Conservation (phyloP, 2,329 filamentous ascomycete genomes). For the Diaporthe citri region DNA sequence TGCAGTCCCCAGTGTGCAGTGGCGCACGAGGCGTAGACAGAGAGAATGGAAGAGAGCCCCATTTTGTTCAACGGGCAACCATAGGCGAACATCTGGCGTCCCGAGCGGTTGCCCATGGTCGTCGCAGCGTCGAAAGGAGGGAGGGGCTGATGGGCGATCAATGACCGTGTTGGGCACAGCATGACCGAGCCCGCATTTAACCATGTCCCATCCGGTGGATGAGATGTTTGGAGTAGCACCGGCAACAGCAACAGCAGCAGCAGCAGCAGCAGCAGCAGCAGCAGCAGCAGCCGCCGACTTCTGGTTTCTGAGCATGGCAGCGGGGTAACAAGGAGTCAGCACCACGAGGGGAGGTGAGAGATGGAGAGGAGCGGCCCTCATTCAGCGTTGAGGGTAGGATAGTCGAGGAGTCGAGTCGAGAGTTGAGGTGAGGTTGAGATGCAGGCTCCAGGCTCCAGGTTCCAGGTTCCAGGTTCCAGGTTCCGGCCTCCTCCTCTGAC, state of each 20-base stretch:
- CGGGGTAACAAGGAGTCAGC: neutral
- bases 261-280: neutral
- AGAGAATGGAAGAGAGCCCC: neutral
- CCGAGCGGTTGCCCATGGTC: neutral
- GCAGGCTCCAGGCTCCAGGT: neutral
- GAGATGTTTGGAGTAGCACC: conserved; percentile 28
- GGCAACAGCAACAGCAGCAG: neutral
- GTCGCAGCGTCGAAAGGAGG: neutral
- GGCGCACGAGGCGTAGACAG: neutral
- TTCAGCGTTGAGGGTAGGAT: neutral
- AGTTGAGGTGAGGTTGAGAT: conserved; percentile 10
- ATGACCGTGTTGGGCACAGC: conserved; percentile 16
- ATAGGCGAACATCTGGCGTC: neutral
- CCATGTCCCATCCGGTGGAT: neutral
- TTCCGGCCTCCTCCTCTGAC: conserved; percentile 14
- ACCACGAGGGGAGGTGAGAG: neutral
- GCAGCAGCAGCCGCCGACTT: neutral
- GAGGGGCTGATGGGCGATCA: conserved; percentile 17
- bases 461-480: conserved; percentile 11
- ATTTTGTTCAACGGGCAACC: neutral
- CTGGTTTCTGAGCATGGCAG: conserved; percentile 1
- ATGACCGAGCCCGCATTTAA: conserved; percentile 26
- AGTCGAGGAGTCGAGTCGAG: neutral
- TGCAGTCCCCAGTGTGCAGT: neutral
- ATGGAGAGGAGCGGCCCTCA: too few species aligned